Conservation (phyloP, 192 early-diverging fungal species). For the Umbelopsis isabellina region DNA sequence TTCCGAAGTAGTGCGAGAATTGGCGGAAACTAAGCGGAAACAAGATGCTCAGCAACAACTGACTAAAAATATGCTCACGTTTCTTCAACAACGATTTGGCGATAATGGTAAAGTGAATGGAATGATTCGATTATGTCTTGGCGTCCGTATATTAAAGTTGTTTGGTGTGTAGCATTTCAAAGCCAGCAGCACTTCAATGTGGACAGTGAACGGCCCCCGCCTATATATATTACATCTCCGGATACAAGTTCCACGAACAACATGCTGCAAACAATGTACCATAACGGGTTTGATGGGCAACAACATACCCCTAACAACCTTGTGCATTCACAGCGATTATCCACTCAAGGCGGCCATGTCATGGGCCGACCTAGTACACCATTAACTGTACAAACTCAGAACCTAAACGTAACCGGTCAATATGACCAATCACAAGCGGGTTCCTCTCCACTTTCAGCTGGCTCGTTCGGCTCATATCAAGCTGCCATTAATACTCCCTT, state of each 20-base stretch:
- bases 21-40: conserved; percentile 72
- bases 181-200: not conserved
- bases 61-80: conserved; percentile 69
- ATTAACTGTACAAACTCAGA: conserved; percentile 18
- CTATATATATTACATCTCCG: conserved; percentile 60
- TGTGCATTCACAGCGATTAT: not conserved
- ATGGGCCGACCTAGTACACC: conserved; percentile 1
- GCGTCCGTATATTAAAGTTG: not conserved
- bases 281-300: not conserved
- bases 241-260: conserved; percentile 29
- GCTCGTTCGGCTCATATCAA: conserved; percentile 9
- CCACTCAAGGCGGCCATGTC: not conserved
- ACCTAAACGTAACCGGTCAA: not conserved
- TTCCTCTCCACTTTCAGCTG: not conserved
- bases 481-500: conserved; percentile 22
- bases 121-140: conserved; percentile 8
- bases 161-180: not conserved
- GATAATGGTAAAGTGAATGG: conserved; percentile 16
- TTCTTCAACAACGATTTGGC: conserved; percentile 51
- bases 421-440: conserved; percentile 1
- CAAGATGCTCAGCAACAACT: conserved; percentile 69
- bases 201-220: conserved; percentile 42
- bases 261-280: not conserved
- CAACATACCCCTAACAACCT: not conserved
- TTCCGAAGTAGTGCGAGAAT: conserved; percentile 69